Base-by-base conservation (phyloP, 2,329 filamentous ascomycete species). In the Xylaria sp. region DNA sequence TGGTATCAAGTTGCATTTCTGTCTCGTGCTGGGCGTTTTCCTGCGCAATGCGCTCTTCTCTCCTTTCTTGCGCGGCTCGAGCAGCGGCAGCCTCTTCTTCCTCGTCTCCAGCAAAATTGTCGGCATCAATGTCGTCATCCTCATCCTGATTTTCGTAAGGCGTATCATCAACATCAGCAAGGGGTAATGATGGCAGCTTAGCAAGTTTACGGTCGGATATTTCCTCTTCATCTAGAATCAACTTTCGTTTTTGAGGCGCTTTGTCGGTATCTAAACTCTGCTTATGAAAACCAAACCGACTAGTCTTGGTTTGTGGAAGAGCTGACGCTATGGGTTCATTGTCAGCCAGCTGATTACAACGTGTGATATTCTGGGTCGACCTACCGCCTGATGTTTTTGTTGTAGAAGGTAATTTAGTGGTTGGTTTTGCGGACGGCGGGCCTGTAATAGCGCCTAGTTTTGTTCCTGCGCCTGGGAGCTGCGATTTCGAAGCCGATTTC, bases 211-310 rank as follows among this genome's bases (percentile, higher is more conserved):
- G 92, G 77, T 92, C 90, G 1, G 91, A 92, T 36, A 89, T 90
- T 75, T 97, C 93, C 75, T 98, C 95, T 76, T 98, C 95, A 69
- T 92, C 94, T 74, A 98, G 90, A 74, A 94, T 90, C 24, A 97
- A 84, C 69, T 92, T 93, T 73, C 90, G 91, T 77, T 93, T 93
- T 21, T 88, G 84, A 3, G 88, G 84, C 3, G 86, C 79, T 75
- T 92, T 93, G 60, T 93, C 91, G 24, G 79, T 80, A 61, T 93
- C 93, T 57, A 83, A 81, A 60, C 85, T 84, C 50, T 87, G 82
- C 78, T 93, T 96, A 66, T 87, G 86, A 67, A 98, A 89, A 2
- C 94, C 95, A 76, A 98, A 98, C 36, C 91, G 90, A 78, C 92
- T 92, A 56, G 97, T 87, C 76, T 94, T 94, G 58, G 88, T 89